Base-by-base conservation (phyloP, 495 filamentous ascomycete genomes). In the Saxispiralis lemnorum region DNA sequence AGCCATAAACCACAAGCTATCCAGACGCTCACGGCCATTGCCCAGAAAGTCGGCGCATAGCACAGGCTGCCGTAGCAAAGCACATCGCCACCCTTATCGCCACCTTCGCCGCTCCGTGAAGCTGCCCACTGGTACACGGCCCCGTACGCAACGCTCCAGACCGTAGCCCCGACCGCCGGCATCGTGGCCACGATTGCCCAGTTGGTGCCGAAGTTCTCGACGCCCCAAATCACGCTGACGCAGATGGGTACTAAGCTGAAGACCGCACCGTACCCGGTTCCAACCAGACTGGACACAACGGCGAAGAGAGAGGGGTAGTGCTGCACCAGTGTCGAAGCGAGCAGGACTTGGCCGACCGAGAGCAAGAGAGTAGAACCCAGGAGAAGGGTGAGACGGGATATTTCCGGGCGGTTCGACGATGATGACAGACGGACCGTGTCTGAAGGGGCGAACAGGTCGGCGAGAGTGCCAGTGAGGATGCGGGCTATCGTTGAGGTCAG, bases 151-250 rank as follows among this genome's bases (percentile, higher is more conserved):
- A 82, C 51, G 0, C 89, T 83, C 85, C 83, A 97, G 9, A 86
- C 65, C 0, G 82, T 79, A 0, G 86, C 84, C 0, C 88, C 88
- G 2, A 73, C 59, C 1, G 87, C 89, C 7, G 89, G 89, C 38
- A 86, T 79, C 65, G 92, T 82, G 30, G 83, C 83, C 13, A 97
- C 77, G 46, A 95, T 84, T 12, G 89, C 89, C 78, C 88, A 97
- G 52, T 97, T 96, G 2, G 89, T 97, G 46, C 83, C 89, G 59
- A 96, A 96, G 60, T 96, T 97, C 63, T 94, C 83, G 1, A 93
- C 85, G 31, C 89, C 89, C 89, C 89, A 97, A 35, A 96, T 86
- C 18, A 94, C 83, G 41, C 73, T 80, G 51, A 95, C 76, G 47
- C 95, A 80, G 55, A 95, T 94, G 2, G 89, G 89, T 0, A 77